Conservation (phyloP, 768 basidiomycete species). For the Leccinum ochraceum region DNA sequence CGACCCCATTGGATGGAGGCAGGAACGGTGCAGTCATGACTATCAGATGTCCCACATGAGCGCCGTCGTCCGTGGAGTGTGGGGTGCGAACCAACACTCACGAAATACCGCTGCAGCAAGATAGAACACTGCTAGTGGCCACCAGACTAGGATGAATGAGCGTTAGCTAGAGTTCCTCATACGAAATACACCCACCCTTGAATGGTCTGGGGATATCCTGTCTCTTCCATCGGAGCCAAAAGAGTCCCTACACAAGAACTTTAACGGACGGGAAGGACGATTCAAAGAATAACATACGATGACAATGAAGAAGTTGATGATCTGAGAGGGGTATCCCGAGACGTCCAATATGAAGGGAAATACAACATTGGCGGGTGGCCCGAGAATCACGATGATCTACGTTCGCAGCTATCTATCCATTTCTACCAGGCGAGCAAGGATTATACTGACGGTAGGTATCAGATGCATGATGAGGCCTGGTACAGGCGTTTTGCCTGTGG, state of each 20-base stretch:
- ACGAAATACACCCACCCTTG: constrained; percentile 38
- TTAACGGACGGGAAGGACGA: constrained; percentile 7
- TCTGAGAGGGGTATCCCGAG: constrained; percentile 48
- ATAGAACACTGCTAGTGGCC: constrained; percentile 56
- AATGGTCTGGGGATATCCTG: constrained; percentile 52
- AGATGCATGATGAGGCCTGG: constrained; percentile 56
- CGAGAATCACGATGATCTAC: constrained; percentile 53
- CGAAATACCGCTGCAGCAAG: constrained; percentile 51
- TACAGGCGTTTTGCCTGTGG: constrained; percentile 53
- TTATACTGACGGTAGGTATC: constrained; percentile 45
- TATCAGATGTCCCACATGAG: constrained; percentile 12
- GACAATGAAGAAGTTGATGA: constrained; percentile 56
- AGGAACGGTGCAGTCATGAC: constrained; percentile 60
- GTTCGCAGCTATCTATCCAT: constrained; percentile 1
- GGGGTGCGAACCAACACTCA: constrained; percentile 28
- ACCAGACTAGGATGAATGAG: constrained; percentile 44
- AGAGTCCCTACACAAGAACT: constrained; percentile 43
- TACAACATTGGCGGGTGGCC: constrained; percentile 49
- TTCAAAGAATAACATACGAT: constrained; percentile 41
- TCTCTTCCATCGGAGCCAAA: constrained; percentile 55
- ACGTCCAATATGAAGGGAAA: constrained; percentile 64
- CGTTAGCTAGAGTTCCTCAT: constrained; percentile 5
- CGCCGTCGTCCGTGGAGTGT: constrained; percentile 9
- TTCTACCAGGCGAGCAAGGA: not conserved
- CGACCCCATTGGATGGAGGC: constrained; percentile 51